A percentile compares a stretch with the other conserved stretches of the same genome.
Conservation (phyloP, 768 basidiomycete genomes). For the Trametes meyenii region DNA sequence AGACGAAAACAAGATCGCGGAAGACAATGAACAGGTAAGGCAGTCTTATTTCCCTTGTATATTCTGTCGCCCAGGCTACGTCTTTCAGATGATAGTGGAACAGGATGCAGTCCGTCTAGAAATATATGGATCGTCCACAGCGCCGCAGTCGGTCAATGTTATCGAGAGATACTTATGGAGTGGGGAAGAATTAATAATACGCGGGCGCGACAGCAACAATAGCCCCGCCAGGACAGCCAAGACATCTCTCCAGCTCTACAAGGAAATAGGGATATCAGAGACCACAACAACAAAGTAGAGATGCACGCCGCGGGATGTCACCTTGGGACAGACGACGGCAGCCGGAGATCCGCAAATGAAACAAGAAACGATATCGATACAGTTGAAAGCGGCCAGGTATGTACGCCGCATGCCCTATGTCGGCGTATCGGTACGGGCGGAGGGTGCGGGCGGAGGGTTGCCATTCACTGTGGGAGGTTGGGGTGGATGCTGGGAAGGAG, state of each 20-base stretch:
- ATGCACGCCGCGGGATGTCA: slow-evolving; percentile 2
- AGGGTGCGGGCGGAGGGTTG: slow-evolving; percentile 21
- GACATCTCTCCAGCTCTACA: slow-evolving; percentile 17
- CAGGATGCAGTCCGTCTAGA: slow-evolving; percentile 21
- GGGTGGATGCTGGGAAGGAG: slow-evolving; percentile 13
- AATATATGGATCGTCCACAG: slow-evolving; percentile 24
- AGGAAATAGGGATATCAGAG: background rate
- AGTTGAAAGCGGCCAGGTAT: slow-evolving; percentile 4
- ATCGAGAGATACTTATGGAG: slow-evolving; percentile 15
- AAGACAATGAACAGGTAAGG: background rate
- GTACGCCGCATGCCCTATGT: slow-evolving; percentile 19
- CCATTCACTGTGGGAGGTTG: slow-evolving; percentile 33
- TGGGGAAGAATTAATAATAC: slow-evolving; percentile 6
- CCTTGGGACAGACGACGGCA: slow-evolving; percentile 12
- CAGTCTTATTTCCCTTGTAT: slow-evolving; percentile 7
- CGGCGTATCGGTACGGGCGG: slow-evolving; percentile 29
- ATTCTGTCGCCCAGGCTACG: slow-evolving; percentile 13
- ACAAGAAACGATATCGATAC: slow-evolving; percentile 23
- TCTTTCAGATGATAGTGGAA: slow-evolving; percentile 7
- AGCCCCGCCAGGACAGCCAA: slow-evolving; percentile 7
- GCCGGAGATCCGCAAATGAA: slow-evolving; percentile 5
- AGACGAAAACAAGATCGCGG: slow-evolving; percentile 3
- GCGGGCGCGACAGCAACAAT: slow-evolving; percentile 7
- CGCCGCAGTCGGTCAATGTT: slow-evolving; percentile 12
- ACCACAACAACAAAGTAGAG: slow-evolving; percentile 5